Evolutionary conservation across 768 basidiomycete genomes (phyloP), one percentile per base, ranked within the genome.

Genomic region (Lactifluus hygrophoroides): DNA sequence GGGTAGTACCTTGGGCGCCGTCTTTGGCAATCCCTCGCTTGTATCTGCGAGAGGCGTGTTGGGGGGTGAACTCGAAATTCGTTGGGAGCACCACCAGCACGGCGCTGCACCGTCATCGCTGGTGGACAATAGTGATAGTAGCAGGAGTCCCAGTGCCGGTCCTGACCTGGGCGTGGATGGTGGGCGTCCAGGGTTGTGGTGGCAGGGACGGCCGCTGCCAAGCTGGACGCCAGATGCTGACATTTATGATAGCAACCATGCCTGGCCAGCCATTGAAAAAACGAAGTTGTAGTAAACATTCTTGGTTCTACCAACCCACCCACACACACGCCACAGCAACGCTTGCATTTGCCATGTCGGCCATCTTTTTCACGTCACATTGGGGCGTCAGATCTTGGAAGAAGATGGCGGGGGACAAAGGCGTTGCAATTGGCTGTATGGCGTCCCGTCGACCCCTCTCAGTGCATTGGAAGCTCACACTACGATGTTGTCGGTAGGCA

Each of bases 1-100:
- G 5, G 50, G 21, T 19, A 19, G 21, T 21, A 54, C 64, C 35
- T 63, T 81, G 8, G 82, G 83, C 11, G 72, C 79, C 5, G 79
- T 82, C 3, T 71, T 85, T 35, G 88, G 85, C 76, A 92, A 93
- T 67, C 76, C 80, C 1, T 85, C 88, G 2, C 72, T 93, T 5
- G 74, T 73, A 6, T 78, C 81, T 3, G 63, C 72, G 42, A 63
- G 68, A 5, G 86, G 87, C 3, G 48, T 90, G 25, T 70, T 93
- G 35, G 69, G 75, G 1, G 84, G 84, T 2, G 71, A 78, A 51
- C 69, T 86, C 61, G 85, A 90, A 65, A 71, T 84, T 2, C 76
- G 87, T 3, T 88, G 86, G 84, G 85, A 88, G 67, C 73, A 80
- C 50, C 28, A 10, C 32, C 5, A 32, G 5, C 32, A 64, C 1